phyloP scores from a whole-genome alignment of 108 stramenopile genomes.

The Asterionellopsis glacialis region DNA sequence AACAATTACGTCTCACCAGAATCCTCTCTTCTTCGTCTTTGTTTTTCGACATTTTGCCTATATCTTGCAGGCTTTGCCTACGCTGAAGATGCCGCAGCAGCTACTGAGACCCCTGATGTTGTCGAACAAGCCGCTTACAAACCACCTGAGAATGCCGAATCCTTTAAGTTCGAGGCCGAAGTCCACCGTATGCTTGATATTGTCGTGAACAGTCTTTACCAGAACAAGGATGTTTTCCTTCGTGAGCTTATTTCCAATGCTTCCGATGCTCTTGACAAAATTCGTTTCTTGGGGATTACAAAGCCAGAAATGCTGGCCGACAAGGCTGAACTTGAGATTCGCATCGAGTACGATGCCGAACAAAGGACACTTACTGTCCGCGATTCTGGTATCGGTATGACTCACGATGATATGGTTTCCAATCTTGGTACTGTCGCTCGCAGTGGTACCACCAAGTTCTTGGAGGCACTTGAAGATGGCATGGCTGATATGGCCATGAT shows the following conservation, averaged over 20 bases:
- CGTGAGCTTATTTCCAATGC: conserved; percentile 97
- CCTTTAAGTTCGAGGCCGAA: conserved; percentile 95
- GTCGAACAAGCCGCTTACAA: conserved; percentile 6
- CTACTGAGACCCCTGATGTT: no score
- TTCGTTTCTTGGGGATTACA: conserved; percentile 92
- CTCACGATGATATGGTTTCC: conserved; percentile 88
- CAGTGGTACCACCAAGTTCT: conserved; percentile 97
- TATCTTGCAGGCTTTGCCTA: not conserved
- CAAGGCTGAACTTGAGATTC: conserved; percentile 83
- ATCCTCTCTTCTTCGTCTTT: no score
- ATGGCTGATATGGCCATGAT: conserved; percentile 83
- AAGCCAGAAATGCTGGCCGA: conserved; percentile 70
- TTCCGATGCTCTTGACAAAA: conserved; percentile 98
- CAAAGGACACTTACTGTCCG: conserved; percentile 89
- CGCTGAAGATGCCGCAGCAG: conserved; percentile 13
- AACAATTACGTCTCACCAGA: no score
- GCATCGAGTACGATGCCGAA: conserved; percentile 89
- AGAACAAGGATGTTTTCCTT: conserved; percentile 97
- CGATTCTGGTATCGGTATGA: conserved; percentile 99
- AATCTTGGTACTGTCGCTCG: conserved; percentile 99
- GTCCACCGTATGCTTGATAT: conserved; percentile 98
- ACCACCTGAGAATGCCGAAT: conserved; percentile 42
- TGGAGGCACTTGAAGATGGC: conserved; percentile 75
- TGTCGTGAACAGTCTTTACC: conserved; percentile 99
- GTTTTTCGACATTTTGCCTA: no score